These are phyloP conservation scores for Mortierella sp. DNA, from an alignment of 371 early-diverging fungal species.

Conservation along the genomic window DNA sequence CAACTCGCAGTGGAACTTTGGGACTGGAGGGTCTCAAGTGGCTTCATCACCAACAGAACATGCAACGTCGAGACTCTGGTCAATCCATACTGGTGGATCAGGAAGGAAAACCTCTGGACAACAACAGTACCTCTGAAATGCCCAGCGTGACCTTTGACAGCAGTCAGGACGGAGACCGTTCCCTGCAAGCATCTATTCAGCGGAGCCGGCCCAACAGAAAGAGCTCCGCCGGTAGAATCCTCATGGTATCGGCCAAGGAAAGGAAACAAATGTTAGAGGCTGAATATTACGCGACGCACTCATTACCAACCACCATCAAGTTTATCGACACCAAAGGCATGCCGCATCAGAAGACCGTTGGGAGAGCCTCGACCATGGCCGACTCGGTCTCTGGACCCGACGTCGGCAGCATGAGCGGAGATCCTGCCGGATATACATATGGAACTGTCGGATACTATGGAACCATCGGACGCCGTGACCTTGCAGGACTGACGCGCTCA, in stretches of 20 bases:
- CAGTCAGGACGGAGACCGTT: constrained; percentile 4
- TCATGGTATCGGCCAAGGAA: constrained; percentile 37
- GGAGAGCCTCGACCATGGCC: background rate
- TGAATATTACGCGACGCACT: constrained; percentile 29
- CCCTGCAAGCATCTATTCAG: constrained; percentile 18
- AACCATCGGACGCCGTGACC: constrained; percentile 21
- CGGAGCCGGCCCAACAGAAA: constrained; percentile 16
- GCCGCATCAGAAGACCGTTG: constrained; percentile 31
- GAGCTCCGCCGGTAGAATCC: constrained; percentile 16
- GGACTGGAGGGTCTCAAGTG: constrained; percentile 37
- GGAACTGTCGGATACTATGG: constrained; percentile 38
- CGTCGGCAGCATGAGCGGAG: background rate
- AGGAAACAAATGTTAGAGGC: constrained; percentile 40
- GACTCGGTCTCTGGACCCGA: constrained; percentile 7
- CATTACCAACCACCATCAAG: constrained; percentile 35
- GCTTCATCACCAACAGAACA: constrained; percentile 32
- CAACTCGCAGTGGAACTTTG: constrained; percentile 33
- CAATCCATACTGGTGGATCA: constrained; percentile 8
- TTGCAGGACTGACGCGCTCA: background rate
- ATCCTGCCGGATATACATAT: constrained; percentile 7
- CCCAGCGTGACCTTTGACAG: background rate
- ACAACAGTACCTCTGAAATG: background rate
- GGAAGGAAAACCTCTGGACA: constrained; percentile 16
- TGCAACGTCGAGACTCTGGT: constrained; percentile 19
- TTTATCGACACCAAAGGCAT: constrained; percentile 43